Conservation (phyloP, 305 asterid species). For the Fraxinus albicans region DNA sequence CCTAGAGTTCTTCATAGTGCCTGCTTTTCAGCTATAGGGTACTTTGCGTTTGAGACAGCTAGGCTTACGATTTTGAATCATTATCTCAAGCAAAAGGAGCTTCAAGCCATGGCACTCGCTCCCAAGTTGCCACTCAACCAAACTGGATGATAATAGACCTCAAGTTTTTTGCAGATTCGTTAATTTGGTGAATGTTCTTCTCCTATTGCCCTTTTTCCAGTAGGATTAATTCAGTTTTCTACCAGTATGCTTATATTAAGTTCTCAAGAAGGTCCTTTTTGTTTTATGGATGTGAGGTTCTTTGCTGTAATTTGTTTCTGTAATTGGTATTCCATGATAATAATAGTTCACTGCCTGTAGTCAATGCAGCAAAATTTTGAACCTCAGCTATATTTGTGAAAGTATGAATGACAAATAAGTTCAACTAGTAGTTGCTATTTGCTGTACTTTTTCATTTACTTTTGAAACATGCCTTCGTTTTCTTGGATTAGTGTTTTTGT, state of each 20-base stretch:
- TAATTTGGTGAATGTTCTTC: background rate
- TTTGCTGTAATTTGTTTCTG: background rate
- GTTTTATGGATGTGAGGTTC: background rate
- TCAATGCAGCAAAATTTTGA: background rate
- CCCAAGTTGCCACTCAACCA: constrained; percentile 25
- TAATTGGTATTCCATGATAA: background rate
- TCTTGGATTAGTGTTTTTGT: background rate
- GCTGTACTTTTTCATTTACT: background rate
- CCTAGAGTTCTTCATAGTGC: constrained; percentile 95
- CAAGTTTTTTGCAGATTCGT: background rate
- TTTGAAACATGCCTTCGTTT: background rate
- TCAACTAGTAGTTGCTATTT: background rate
- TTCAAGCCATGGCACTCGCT: constrained; percentile 31
- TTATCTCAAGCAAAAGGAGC: constrained; percentile 66
- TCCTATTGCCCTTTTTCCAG: background rate
- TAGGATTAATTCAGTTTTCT: background rate
- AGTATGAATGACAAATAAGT: background rate
- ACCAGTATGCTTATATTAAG: background rate
- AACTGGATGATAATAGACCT: constrained; percentile 27
- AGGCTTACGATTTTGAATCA: constrained; percentile 70
- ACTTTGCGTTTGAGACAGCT: constrained; percentile 94
- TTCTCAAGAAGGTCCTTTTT: background rate
- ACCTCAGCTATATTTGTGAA: background rate
- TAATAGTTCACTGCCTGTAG: background rate
- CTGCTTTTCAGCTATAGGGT: constrained; percentile 88